Percentiles rank a stretch among this genome's conserved stretches.
Evolutionary conservation across 2,329 filamentous ascomycete genomes (phyloP).

Genomic region (Samsoniella hepiali): DNA sequence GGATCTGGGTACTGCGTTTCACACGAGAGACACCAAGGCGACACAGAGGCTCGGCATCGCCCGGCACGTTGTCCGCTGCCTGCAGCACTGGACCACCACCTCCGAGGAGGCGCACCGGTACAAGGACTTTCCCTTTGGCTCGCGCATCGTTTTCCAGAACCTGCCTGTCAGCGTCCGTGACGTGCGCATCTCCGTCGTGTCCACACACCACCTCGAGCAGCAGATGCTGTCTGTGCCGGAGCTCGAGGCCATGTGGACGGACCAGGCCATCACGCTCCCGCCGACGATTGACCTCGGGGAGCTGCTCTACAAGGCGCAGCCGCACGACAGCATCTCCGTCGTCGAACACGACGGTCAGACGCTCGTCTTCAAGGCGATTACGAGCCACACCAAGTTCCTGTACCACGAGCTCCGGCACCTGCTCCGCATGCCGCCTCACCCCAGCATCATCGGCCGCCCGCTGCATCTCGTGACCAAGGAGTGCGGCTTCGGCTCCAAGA

Average conservation of each 20-base stretch:
- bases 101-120: constrained; percentile 38
- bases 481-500: constrained; percentile 54
- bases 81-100: constrained; percentile 48
- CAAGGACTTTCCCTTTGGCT: constrained; percentile 52
- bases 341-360: constrained; percentile 42
- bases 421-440: constrained; percentile 49
- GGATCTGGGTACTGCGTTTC: constrained; percentile 44
- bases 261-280: constrained; percentile 38
- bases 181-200: constrained; percentile 45
- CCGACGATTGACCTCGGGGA: constrained; percentile 46
- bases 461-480: constrained; percentile 54
- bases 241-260: constrained; percentile 44
- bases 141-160: constrained; percentile 52
- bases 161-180: constrained; percentile 46
- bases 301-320: constrained; percentile 49
- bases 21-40: constrained; percentile 49
- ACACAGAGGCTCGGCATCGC: constrained; percentile 50
- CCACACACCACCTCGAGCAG: constrained; percentile 51
- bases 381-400: constrained; percentile 56
- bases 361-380: constrained; percentile 57
- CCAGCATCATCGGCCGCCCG: constrained; percentile 51
- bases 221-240: constrained; percentile 45
- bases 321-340: constrained; percentile 59
- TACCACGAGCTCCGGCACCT: constrained; percentile 59
- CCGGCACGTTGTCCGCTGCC: constrained; percentile 50